These are phyloP conservation scores for Leishmania aethiopica DNA, from an alignment of 208 protist species.

Conservation along the genomic window DNA sequence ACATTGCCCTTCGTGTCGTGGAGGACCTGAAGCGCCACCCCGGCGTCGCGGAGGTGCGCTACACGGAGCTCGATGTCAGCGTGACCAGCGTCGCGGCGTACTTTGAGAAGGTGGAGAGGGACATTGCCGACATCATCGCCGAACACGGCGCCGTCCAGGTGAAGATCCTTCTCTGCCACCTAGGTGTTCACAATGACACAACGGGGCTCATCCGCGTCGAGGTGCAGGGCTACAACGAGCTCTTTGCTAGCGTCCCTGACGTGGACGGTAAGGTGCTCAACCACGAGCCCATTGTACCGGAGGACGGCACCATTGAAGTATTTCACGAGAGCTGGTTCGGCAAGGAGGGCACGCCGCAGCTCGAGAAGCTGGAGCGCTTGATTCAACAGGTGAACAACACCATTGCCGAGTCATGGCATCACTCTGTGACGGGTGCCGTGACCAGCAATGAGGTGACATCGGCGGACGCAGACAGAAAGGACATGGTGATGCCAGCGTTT, in stretches of 20 bases:
- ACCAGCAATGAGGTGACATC: not conserved
- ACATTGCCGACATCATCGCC: slow-evolving; percentile 28
- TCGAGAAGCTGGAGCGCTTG: slow-evolving; percentile 30
- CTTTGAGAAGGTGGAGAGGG: slow-evolving; percentile 47
- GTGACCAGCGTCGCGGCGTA: slow-evolving; percentile 35
- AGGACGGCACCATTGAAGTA: slow-evolving; percentile 29
- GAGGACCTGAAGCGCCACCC: slow-evolving; percentile 28
- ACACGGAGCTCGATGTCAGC: slow-evolving; percentile 51
- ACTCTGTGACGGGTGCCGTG: not conserved
- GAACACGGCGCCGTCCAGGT: slow-evolving; percentile 10
- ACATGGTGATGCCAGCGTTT: slow-evolving; percentile 39
- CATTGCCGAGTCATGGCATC: slow-evolving; percentile 7
- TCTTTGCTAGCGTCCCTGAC: slow-evolving; percentile 49
- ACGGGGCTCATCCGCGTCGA: slow-evolving; percentile 56
- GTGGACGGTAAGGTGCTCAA: slow-evolving; percentile 42
- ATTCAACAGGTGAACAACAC: slow-evolving; percentile 24
- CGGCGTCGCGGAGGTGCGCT: slow-evolving; percentile 29
- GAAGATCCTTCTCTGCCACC: slow-evolving; percentile 54
- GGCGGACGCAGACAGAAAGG: slow-evolving; percentile 8
- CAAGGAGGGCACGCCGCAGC: slow-evolving; percentile 25
- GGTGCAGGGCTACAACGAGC: slow-evolving; percentile 70
- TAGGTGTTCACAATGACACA: slow-evolving; percentile 60
- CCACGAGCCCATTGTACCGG: slow-evolving; percentile 47
- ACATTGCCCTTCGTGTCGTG: slow-evolving; percentile 39
- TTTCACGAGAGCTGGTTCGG: slow-evolving; percentile 55